Evolutionary conservation across 176 grass and related monocot species (phyloP).

Genomic region (Ensete ventricosum): DNA sequence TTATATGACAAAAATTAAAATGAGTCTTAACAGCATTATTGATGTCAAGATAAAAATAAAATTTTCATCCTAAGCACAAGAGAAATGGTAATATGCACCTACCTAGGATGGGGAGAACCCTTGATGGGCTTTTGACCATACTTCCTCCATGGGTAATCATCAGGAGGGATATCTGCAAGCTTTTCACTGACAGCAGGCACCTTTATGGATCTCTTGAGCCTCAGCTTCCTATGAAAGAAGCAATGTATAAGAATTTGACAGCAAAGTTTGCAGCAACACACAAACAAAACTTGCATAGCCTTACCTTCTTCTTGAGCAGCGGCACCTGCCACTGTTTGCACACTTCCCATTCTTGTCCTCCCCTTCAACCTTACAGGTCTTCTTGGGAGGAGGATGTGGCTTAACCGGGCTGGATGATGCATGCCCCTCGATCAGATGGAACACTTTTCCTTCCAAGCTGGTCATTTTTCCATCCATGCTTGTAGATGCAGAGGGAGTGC

Average conservation of each 20-base stretch:
- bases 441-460: constrained; percentile 55
- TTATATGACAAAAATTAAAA: background rate
- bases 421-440: constrained; percentile 49
- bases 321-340: constrained; percentile 46
- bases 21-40: too few species aligned
- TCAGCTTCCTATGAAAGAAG: constrained; percentile 53
- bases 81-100: constrained; percentile 1
- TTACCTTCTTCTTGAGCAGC: constrained; percentile 84
- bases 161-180: constrained; percentile 68
- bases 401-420: constrained; percentile 37
- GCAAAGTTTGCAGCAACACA: background rate
- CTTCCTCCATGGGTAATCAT: constrained; percentile 89
- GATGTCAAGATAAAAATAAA: too few species aligned
- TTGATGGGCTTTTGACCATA: constrained; percentile 98
- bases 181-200: constrained; percentile 75
- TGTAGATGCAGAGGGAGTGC: constrained; percentile 38
- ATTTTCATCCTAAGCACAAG: background rate
- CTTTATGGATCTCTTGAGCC: constrained; percentile 67
- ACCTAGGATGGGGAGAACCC: constrained; percentile 92
- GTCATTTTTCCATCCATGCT: constrained; percentile 64
- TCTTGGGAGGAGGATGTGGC: constrained; percentile 31
- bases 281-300: background rate
- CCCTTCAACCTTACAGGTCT: constrained; percentile 39
- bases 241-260: background rate
- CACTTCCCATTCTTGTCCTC: constrained; percentile 69